Base-by-base conservation (phyloP, 2,329 filamentous ascomycete genomes). In the Xylaria arbuscula region DNA sequence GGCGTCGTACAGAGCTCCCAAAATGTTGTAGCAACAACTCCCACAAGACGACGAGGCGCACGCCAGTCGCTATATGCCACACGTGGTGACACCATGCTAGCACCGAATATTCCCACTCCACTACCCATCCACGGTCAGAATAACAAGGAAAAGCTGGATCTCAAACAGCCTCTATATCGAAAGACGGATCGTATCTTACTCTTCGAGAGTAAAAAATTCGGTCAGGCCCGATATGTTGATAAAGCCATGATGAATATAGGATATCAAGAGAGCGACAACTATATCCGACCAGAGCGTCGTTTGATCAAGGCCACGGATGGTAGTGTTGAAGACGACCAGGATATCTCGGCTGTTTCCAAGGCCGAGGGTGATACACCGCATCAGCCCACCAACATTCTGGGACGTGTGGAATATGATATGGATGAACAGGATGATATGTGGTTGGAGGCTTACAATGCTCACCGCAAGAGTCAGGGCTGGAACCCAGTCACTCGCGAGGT, bases 391-490 rank as follows among this genome's bases (percentile, higher is more conserved):
- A 82, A 82, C 61, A 83, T 83, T 19, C 87, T 97, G 47, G 93
- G 93, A 13, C 90, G 93, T 65, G 96, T 99, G 22, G 96, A 99
- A 78, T 99, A 99, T 79, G 96, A 99, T 79, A 99, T 99, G 96
- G 96, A 99, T 77, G 96, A 99, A 81, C 96, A 99, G 77, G 96
- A 99, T 79, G 94, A 97, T 73, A 93, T 94, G 82, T 99, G 96
- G 96, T 84, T 99, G 32, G 92, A 96, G 74, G 88, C 89, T 47
- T 89, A 95, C 78, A 99, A 99, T 75, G 82, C 84, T 13, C 89
- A 92, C 75, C 89, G 96, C 66, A 92, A 90, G 77, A 86, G 88
- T 28, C 88, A 92, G 72, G 89, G 91, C 54, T 88, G 93, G 24
- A 93, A 97, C 73, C 86, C 90, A 1, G 96, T 99, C 75, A 97